Conservation (phyloP, 1,284 basidiomycete species). For the Puccinia horiana region DNA sequence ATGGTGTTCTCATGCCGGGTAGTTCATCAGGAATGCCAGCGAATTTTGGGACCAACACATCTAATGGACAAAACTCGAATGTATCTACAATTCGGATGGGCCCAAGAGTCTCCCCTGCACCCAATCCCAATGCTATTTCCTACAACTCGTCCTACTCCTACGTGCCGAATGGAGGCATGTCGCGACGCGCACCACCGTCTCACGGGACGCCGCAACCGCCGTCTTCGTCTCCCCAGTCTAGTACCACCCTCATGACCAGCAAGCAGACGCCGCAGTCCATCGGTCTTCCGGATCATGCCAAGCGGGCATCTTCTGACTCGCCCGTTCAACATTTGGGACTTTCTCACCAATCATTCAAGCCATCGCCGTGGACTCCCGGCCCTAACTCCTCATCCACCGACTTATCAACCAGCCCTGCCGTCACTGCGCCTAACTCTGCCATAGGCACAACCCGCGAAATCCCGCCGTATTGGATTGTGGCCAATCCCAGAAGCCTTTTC, state of each 20-base stretch:
- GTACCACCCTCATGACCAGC: conserved; percentile 11
- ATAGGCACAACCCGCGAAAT: conserved; percentile 23
- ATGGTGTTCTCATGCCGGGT: conserved; percentile 36
- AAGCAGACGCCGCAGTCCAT: conserved; percentile 12
- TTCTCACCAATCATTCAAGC: not conserved
- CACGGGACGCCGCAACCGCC: conserved; percentile 32
- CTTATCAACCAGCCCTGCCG: not conserved
- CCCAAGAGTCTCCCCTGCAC: conserved; percentile 16
- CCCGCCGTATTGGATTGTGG: conserved; percentile 33
- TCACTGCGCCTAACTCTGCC: conserved; percentile 17
- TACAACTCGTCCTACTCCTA: conserved; percentile 19
- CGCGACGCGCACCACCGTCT: conserved; percentile 4
- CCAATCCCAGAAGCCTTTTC: conserved; percentile 25
- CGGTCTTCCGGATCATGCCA: conserved; percentile 14
- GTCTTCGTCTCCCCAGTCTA: conserved; percentile 38
- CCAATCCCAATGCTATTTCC: conserved; percentile 1
- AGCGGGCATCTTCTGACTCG: conserved; percentile 35
- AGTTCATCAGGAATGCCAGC: conserved; percentile 11
- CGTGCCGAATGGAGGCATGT: not conserved
- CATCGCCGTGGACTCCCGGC: conserved; percentile 20
- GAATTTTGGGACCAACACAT: not conserved
- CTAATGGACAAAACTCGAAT: conserved; percentile 1
- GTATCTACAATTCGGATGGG: conserved; percentile 4
- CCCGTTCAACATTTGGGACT: conserved; percentile 34
- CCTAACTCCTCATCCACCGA: not conserved